Evolutionary conservation across 495 filamentous ascomycete species (phyloP).

Genomic region (Sordaria brevicollis): DNA sequence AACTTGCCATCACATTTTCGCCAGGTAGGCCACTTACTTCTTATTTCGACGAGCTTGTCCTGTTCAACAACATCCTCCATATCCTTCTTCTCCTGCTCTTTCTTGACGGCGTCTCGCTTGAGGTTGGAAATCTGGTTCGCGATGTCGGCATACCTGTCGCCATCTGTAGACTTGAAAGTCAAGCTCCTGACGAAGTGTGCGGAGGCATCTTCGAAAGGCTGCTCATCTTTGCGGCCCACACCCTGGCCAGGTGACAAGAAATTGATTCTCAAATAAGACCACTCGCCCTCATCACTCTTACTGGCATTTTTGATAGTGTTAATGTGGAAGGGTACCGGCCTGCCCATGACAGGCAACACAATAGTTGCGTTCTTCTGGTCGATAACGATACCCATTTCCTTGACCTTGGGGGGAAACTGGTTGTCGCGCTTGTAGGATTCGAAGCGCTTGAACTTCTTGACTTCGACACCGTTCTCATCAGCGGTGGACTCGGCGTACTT

Average conservation of each 20-base stretch:
- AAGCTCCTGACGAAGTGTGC: slow-evolving; percentile 94
- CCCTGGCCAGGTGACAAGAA: slow-evolving; percentile 95
- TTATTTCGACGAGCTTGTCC: slow-evolving; percentile 86
- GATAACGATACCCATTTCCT: slow-evolving; percentile 77
- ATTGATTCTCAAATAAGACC: slow-evolving; percentile 89
- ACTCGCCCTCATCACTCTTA: slow-evolving; percentile 91
- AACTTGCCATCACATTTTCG: background rate
- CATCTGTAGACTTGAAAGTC: slow-evolving; percentile 85
- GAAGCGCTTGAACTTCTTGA: slow-evolving; percentile 97
- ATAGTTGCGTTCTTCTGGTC: slow-evolving; percentile 85
- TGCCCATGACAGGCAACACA: slow-evolving; percentile 91
- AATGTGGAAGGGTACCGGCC: slow-evolving; percentile 97
- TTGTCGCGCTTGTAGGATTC: slow-evolving; percentile 99
- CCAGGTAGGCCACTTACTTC: slow-evolving; percentile 47
- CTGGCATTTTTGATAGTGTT: slow-evolving; percentile 98
- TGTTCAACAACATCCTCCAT: slow-evolving; percentile 99
- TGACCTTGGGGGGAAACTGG: slow-evolving; percentile 73
- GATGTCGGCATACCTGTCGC: slow-evolving; percentile 77
- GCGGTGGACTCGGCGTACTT: slow-evolving; percentile 72
- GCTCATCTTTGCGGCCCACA: slow-evolving; percentile 95
- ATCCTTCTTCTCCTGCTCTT: slow-evolving; percentile 97
- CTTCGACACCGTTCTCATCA: slow-evolving; percentile 76
- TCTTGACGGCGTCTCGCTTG: slow-evolving; percentile 78
- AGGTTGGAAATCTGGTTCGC: slow-evolving; percentile 85
- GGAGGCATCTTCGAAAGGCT: slow-evolving; percentile 92